These are phyloP conservation scores for Berberis thunbergii DNA, from an alignment of 164 flowering plant species.

Conservation along the genomic window DNA sequence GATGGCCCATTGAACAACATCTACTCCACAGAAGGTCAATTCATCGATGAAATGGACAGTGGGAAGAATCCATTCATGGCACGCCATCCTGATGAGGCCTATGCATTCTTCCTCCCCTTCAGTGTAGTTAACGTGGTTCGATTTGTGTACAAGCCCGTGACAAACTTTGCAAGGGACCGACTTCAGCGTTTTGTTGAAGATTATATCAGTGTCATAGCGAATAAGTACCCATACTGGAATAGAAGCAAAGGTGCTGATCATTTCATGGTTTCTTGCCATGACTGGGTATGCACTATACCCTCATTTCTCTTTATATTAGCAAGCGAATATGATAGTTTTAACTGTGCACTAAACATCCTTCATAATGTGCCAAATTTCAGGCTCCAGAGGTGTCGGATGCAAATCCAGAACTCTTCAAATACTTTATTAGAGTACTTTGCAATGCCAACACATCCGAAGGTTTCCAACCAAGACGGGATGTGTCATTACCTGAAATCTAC, in stretches of 20 bases:
- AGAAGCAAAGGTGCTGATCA: slow-evolving; percentile 56
- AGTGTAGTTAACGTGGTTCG: no score
- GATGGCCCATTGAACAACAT: no score
- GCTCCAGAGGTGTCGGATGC: slow-evolving; percentile 13
- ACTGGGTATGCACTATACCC: slow-evolving; percentile 38
- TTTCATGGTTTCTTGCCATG: slow-evolving; percentile 65
- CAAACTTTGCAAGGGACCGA: no score
- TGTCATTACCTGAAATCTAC: slow-evolving; percentile 18
- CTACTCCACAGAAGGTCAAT: no score
- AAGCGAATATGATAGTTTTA: background rate
- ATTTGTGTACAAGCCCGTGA: no score
- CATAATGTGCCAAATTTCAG: slow-evolving; percentile 2
- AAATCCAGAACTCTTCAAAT: slow-evolving; percentile 27
- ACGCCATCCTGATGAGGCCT: no score
- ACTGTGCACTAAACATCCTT: background rate
- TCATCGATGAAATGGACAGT: no score
- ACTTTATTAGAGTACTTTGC: slow-evolving; percentile 30
- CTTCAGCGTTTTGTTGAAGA: slow-evolving; percentile 26
- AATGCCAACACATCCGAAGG: slow-evolving; percentile 24
- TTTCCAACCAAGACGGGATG: slow-evolving; percentile 16
- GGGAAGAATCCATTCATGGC: no score
- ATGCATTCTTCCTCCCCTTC: no score
- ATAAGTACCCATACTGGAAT: slow-evolving; percentile 56
- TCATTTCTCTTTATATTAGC: background rate
- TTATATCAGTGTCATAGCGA: slow-evolving; percentile 30